Evolutionary conservation across 2,329 filamentous ascomycete genomes (phyloP).

Genomic region (Ilyonectria destructans): DNA sequence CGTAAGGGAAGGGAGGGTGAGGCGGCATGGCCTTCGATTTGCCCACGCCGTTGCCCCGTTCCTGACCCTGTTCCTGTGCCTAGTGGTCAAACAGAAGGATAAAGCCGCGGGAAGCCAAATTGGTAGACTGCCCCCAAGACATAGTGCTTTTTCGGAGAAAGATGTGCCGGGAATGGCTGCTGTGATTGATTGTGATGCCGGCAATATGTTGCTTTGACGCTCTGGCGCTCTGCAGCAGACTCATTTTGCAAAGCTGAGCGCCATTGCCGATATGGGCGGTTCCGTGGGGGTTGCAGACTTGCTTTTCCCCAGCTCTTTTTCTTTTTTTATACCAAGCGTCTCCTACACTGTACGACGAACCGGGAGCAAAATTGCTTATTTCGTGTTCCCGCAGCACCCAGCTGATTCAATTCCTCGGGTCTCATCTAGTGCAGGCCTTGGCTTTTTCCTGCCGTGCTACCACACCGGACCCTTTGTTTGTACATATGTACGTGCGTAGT

Average conservation of each 20-base stretch:
- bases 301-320: conserved; percentile 9
- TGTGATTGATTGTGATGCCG: background rate
- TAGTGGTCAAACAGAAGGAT: background rate
- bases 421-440: background rate
- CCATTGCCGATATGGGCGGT: background rate
- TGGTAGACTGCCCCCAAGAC: background rate
- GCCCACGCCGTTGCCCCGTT: background rate
- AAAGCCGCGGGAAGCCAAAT: background rate
- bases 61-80: background rate
- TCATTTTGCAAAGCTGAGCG: conserved; percentile 13
- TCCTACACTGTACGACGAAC: background rate
- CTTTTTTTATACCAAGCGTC: conserved; percentile 5
- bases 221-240: too few species aligned
- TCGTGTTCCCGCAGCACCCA: background rate
- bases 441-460: background rate
- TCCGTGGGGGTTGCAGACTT: conserved; percentile 18
- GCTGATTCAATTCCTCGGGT: background rate
- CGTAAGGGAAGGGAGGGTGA: background rate
- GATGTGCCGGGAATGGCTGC: background rate
- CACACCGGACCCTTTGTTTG: background rate
- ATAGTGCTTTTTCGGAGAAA: background rate
- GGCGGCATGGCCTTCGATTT: background rate
- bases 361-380: conserved; percentile 1
- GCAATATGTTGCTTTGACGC: background rate
- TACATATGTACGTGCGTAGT: background rate